Evolutionary conservation across 805 yeast genomes (phyloP), one percentile per base, ranked within the genome.

Genomic region (Myxozyma udenii): DNA sequence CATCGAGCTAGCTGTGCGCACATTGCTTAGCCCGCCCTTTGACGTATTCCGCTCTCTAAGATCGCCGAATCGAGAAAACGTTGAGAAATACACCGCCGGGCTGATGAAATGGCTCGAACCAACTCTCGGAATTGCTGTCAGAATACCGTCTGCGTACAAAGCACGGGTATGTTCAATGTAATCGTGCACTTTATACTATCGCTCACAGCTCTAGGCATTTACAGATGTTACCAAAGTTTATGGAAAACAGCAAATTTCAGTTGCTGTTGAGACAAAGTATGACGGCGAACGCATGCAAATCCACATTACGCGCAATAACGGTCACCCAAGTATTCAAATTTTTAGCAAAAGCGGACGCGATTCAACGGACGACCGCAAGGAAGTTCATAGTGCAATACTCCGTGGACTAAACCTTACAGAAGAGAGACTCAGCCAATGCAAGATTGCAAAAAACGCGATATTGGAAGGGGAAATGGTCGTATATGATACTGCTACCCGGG

Each of bases 231-330:
- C 19, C 18, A 24, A 23, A 18, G 5, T n/a, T 18, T 48, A 41
- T 33, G 30, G 21, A 28, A 28, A 28, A 9, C 9, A 28, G 14
- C 12, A 14, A 12, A 2, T 14, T 7, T 21, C 19, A 23, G 35
- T 46, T 18, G 42, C 47, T 23, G 45, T 47, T 3, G 55, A 49
- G 23, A 50, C 46, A 33, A 53, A 53, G 26, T 53, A 53, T 23
- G 58, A 53, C 37, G 58, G 58, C 23, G 58, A 53, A 28, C 26
- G 58, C 18, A 47, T 50, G 55, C 58, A 53, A 23, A 47, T 53
- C 14, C 58, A 53, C 19, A 32, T 53, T 14, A 4, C 25, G 3
- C 21, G 38, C 14, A 4, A 41, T 11, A 22, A 43, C 12, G 16
- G 16, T 6, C 38, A 35, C 21, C 46, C 33, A 3, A 14, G 6